These are phyloP conservation scores for Ganoderma leucocontextum DNA, from an alignment of 1,284 basidiomycete species.

Conservation along the genomic window DNA sequence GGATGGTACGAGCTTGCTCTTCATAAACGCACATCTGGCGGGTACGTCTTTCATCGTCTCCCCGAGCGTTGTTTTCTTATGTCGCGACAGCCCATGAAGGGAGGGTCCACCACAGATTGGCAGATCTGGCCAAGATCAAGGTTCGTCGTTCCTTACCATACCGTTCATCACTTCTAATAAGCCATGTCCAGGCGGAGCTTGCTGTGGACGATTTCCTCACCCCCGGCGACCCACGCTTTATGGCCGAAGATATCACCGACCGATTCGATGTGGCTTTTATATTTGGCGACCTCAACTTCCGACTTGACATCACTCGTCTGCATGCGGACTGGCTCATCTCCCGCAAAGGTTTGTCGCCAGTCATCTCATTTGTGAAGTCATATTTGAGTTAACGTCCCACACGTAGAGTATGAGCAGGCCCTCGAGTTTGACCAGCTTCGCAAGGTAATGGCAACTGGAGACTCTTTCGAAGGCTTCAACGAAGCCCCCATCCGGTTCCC, in stretches of 20 bases:
- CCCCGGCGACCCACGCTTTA: conserved; percentile 65
- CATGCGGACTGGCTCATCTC: conserved; percentile 74
- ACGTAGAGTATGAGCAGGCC: conserved; percentile 72
- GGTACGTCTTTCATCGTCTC: conserved; percentile 50
- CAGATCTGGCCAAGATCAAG: conserved; percentile 81
- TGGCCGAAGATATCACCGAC: conserved; percentile 82
- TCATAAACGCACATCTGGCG: conserved; percentile 90
- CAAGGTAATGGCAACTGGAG: conserved; percentile 68
- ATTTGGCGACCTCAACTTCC: conserved; percentile 84
- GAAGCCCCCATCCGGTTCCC: conserved; percentile 80
- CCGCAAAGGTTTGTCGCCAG: conserved; percentile 39
- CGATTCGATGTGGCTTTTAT: conserved; percentile 86
- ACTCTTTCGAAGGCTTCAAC: conserved; percentile 72
- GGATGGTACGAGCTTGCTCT: conserved; percentile 77
- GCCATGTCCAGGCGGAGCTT: conserved; percentile 60
- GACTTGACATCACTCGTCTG: conserved; percentile 74
- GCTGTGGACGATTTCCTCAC: conserved; percentile 72
- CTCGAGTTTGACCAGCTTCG: conserved; percentile 84
- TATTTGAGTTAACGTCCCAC: not conserved
- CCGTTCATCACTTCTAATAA: not conserved
- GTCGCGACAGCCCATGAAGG: conserved; percentile 74
- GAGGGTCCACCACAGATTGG: conserved; percentile 70
- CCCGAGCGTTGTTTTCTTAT: not conserved
- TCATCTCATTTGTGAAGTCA: too few species aligned
- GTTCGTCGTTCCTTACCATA: conserved; percentile 42